Evolutionary conservation across 352 stramenopile species (phyloP), one percentile per base, ranked within the genome.

Genomic region (Proteromonas lacertae): DNA sequence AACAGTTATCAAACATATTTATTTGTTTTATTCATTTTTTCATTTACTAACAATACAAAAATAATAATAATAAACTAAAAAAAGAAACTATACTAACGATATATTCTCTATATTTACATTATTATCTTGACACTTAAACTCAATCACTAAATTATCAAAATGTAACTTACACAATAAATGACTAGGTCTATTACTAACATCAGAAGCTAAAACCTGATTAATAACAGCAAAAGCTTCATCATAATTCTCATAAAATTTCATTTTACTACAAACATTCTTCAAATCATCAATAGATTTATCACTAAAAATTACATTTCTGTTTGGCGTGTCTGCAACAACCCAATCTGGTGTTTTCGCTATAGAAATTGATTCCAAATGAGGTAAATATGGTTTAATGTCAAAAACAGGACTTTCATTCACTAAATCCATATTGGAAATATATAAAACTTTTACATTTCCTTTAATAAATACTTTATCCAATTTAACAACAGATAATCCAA

Each of bases 401-500:
- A 38, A 12, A 14, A 38, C 24, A 21, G 33, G 33, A 20, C 18
- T 38, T 29, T 19, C 33, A 29, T 38, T 14, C 4, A 38, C 33
- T 12, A 38, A 17, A 29, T 38, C 33, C 7, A 38, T 4, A 28
- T 19, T 17, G 7, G 8, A 12, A 9, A 38, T 29, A 5, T 29
- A 5, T 29, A 38, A 29, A 13, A 9, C 3, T 6, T 38, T 19
- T 38, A 7, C 2, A 17, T n/a, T n/a, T 2, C 26, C 33, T 18
- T 5, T 17, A 20, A 29, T 14, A 29, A 38, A 12, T 28, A 10
- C 24, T 28, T 28, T 28, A 10, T 10, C 10, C 10, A 28, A 5
- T 17, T 38, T 19, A 29, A 4, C 26, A 28, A 38, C 33, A 14
- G 33, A 38, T 29, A 64, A 44, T 9, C 56, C 56, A 23, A 64